Evolutionary conservation across 371 early-diverging fungal genomes (phyloP), one percentile per base, ranked within the genome.

Genomic region (Mucor velutinosus): DNA sequence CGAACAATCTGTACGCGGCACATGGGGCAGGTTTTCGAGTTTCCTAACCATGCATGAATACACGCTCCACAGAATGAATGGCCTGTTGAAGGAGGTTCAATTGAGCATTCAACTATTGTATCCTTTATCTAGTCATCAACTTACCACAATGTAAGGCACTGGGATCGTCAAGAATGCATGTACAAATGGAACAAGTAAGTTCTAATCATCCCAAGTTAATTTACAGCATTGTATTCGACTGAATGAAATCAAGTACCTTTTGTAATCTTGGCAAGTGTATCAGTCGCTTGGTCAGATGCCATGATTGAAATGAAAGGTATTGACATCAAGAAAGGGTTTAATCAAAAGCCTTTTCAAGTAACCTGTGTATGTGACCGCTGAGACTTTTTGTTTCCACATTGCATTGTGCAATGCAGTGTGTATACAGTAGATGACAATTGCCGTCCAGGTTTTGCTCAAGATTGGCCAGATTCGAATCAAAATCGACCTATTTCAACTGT

Each of bases 11-110:
- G 60, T 5, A 25, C 41, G 29, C 64, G 47, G 25, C 69, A 69
- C 12, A 37, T 58, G 27, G 69, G 69, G 33, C 69, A 69, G 0
- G 49, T 30, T 23, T 64, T 69, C 0, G 37, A 59, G 41, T 60
- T 47, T 11, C 23, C 47, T 6, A 69, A 43, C 69, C 69, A 69
- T 14, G 10, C 8, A 19, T 51, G 25, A 33, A 63, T 32, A 53
- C 69, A 69, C 7, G 51, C 7, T 1, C 69, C 69, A 59, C 69
- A 69, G 19, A 41, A 69, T 7, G 19, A 27, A 33, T 69, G 69
- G 0, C 69, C 69, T 69, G 27, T 27, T 4, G 15, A 27, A 4
- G 0, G 21, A 47, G 21, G 21, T 11, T 21, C 21, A 47, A 27
- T 15, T 21, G 12, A 14, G 41, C 7, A 35, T 35, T 12, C 37